Percentiles rank a stretch among this genome's conserved stretches.
Evolutionary conservation across 139 green algal genomes (phyloP).

Genomic region (Asterochloris erici): DNA sequence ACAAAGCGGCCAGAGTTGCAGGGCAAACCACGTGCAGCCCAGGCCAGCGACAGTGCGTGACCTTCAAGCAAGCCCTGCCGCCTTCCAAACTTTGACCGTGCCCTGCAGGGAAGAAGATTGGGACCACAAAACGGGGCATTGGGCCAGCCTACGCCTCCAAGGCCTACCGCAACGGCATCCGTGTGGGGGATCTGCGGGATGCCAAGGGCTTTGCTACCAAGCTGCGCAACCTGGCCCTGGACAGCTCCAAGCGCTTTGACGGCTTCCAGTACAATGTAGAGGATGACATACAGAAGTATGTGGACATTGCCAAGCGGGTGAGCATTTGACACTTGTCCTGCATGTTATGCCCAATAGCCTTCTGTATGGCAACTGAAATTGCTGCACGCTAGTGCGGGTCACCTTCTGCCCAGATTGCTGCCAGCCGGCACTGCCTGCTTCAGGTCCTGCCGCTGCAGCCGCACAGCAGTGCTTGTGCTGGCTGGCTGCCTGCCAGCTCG

Average conservation of each 20-base stretch:
- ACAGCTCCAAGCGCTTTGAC: constrained; percentile 74
- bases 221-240: constrained; percentile 63
- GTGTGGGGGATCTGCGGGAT: constrained; percentile 84
- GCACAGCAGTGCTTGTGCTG: too few species aligned
- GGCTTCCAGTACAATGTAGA: constrained; percentile 83
- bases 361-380: too few species aligned
- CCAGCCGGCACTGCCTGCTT: too few species aligned
- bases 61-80: not conserved
- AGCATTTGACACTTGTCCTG: not conserved
- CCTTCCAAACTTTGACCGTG: too few species aligned
- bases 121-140: constrained; percentile 98
- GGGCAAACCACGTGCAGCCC: not conserved
- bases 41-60: constrained; percentile 4
- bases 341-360: too few species aligned
- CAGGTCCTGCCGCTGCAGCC: too few species aligned
- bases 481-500: too few species aligned
- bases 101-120: constrained; percentile 74
- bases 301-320: constrained; percentile 45
- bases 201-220: constrained; percentile 62
- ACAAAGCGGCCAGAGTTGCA: not conserved
- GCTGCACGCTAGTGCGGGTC: too few species aligned
- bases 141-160: constrained; percentile 96
- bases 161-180: constrained; percentile 89
- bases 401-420: too few species aligned
- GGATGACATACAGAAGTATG: constrained; percentile 73